phyloP scores from a whole-genome alignment of 2,329 filamentous ascomycete species.

The Alternaria infectoria region DNA sequence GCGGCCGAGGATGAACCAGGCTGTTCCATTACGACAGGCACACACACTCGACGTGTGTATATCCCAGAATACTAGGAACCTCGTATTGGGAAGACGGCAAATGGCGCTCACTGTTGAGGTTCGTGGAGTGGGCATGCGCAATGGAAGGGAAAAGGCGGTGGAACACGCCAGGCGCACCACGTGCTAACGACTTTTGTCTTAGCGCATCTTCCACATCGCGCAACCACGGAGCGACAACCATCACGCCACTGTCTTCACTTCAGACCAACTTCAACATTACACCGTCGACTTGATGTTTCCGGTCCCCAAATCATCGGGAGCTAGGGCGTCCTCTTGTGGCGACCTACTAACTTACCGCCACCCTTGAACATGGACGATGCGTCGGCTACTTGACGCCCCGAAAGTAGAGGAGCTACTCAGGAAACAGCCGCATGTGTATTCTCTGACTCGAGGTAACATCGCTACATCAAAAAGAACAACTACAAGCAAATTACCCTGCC shows the following conservation, averaged over 20 bases:
- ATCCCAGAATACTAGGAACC: background rate
- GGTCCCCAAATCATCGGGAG: background rate
- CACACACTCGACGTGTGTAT: background rate
- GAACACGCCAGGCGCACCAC: background rate
- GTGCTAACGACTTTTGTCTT: background rate
- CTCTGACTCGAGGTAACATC: background rate
- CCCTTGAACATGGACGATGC: background rate
- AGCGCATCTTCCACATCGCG: background rate
- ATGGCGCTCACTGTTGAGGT: background rate
- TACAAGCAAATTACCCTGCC: background rate
- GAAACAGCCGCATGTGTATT: background rate
- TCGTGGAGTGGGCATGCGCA: background rate
- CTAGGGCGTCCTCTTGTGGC: background rate
- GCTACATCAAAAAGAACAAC: background rate
- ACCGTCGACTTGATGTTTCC: background rate
- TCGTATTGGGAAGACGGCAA: too few species aligned
- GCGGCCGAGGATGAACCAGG: background rate
- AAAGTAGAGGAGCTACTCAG: background rate
- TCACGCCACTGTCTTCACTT: background rate
- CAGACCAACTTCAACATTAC: background rate
- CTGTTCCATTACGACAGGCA: rapidly evolving
- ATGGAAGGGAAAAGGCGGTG: background rate
- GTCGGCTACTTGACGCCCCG: background rate
- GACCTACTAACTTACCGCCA: background rate
- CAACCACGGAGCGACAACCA: background rate